Evolutionary conservation across 129 eudicot genomes (phyloP).

Genomic region (Gnaphalium uliginosum): DNA sequence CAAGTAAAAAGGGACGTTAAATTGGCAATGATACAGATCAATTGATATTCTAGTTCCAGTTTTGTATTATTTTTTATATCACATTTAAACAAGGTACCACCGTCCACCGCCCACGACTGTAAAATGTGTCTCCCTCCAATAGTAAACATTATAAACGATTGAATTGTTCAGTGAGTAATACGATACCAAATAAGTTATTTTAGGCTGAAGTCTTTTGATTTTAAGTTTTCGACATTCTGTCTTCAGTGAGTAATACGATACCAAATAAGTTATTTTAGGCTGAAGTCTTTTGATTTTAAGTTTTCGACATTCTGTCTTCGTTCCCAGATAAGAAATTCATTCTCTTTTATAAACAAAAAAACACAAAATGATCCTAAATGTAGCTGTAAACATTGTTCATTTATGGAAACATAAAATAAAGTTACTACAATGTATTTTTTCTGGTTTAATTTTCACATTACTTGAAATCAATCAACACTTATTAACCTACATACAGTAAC

Average conservation of each 20-base stretch:
- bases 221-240: not conserved
- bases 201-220: conserved; percentile 7
- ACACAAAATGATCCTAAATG: not conserved
- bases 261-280: conserved; percentile 18
- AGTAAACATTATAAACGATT: conserved; percentile 16
- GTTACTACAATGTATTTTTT: not conserved
- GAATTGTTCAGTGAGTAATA: conserved; percentile 32
- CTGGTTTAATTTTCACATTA: not conserved
- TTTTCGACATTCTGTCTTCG: not conserved
- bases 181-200: conserved; percentile 22
- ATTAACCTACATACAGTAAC: too few species aligned
- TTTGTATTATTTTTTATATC: conserved; percentile 36
- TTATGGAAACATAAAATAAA: not conserved
- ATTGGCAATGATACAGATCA: not conserved
- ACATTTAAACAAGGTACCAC: conserved; percentile 26
- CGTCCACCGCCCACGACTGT: not conserved
- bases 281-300: not conserved
- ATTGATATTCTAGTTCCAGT: conserved; percentile 23
- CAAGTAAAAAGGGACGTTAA: conserved; percentile 54
- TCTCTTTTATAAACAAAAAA: not conserved
- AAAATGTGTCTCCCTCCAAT: conserved; percentile 15
- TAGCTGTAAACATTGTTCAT: not conserved
- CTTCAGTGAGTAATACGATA: conserved; percentile 24
- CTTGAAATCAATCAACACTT: too few species aligned
- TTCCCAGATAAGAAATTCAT: conserved; percentile 5